Evolutionary conservation across 2,329 filamentous ascomycete species (phyloP), one percentile per base, ranked within the genome.

Genomic region (Aspergillus sp.): DNA sequence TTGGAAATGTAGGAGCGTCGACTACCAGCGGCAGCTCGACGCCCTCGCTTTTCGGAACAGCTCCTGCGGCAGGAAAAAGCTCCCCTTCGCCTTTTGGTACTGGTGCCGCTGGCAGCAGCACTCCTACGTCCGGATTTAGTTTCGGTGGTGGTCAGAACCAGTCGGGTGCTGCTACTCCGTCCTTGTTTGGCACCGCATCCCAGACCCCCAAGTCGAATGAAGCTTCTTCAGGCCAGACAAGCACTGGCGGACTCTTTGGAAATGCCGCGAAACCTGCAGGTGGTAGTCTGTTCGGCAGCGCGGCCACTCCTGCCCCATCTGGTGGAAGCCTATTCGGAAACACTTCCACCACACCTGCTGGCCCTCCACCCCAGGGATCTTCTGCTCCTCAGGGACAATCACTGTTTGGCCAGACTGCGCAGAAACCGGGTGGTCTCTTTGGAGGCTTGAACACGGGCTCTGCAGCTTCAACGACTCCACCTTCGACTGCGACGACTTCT

Each of bases 271-370:
- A 61, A 40, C 47, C 60, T 31, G 47, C 47, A n/a, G 50, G 51
- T 12, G 49, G 51, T 9, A 7, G 47, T 33, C 40, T 65, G 7
- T 69, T 70, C 43, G 64, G 64, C 33, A 61, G 50, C 47, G 61
- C 66, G 19, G 60, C 69, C 30, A 70, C 68, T 13, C 68, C 70
- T 39, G 64, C 62, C 27, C 60, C 66, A 35, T 56, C 64, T 29
- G 60, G 57, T 39, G 54, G 47, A n/a, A 46, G 47, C 39, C 38
- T 67, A 37, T 71, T 73, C 46, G 62, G 59, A 36, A 67, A 62
- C 44, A 53, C 64, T 39, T 75, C 73, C 11, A 76, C 74, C 12
- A 76, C 73, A 29, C 74, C 74, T 39, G 73, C 73, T 42, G 73
- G 72, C 6, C 71, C 71, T 47, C 73, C 74, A 27, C 72, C 73